Base-by-base conservation (phyloP, 805 yeast species). In the Sugiyamaella mastotermitis region DNA sequence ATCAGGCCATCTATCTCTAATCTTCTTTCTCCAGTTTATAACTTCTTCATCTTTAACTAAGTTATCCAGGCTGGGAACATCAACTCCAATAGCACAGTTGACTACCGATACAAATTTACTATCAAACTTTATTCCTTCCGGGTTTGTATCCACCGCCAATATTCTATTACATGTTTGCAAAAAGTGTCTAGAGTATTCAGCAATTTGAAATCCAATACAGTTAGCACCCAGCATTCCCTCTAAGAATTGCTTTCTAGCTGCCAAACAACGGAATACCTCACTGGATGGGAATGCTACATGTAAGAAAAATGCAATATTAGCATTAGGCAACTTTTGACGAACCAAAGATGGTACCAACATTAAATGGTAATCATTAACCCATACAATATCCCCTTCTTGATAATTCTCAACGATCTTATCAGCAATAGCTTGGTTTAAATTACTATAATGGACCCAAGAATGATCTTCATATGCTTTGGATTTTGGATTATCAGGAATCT, bases 271-370 rank as follows among this genome's bases (percentile, higher is more conserved):
- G 62, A 88, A 92, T 2, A 90, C 95, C 58, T 90, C 98, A 41
- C 90, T 78, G 3, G 95, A 83, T 6, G 98, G 98, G 65, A 90
- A 90, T 1, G 97, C 83, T 10, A 90, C 84, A 54, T 92, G 98
- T 41, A 92, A 66, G 60, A 87, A 92, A 50, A 88, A 83, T 0
- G 96, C 97, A 49, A 92, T 87, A 46, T 81, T 77, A 1, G 95
- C 97, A 41, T 76, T 58, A 3, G 97, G 96, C 16, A 87, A 57
- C 46, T 69, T 62, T 41, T 76, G 69, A 43, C 96, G 72, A 3
- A 90, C 72, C 90, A 90, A 80, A 38, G 69, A 71, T 0, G 97
- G 97, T 1, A 88, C 85, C 30, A 90, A 64, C 64, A 92, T 69
- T 44, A 90, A 66, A 61, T 92, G 97, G 57, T 90, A 90, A 60